Conservation (phyloP, 202 grass and related monocot genomes). For the Cymbopogon flexuosus region DNA sequence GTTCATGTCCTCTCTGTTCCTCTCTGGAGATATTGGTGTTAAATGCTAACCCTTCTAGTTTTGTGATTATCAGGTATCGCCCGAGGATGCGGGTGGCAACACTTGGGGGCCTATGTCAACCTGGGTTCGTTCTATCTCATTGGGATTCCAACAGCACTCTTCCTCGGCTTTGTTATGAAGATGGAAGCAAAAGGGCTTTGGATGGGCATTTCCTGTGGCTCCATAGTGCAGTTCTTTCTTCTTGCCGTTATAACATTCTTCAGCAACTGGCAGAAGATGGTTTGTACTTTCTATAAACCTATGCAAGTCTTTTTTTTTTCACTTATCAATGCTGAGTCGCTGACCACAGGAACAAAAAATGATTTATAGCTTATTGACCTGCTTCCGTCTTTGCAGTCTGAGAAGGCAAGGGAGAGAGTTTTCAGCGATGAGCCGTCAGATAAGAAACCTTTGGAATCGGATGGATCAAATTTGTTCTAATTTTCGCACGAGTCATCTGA, state of each 20-base stretch:
- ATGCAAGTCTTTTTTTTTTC: neutral
- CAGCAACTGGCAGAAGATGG: slow-evolving; percentile 81
- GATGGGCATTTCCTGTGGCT: slow-evolving; percentile 74
- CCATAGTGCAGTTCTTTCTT: slow-evolving; percentile 53
- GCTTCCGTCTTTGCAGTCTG: slow-evolving; percentile 31
- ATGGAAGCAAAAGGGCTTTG: slow-evolving; percentile 74
- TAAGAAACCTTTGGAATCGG: slow-evolving; percentile 15
- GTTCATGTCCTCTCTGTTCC: neutral
- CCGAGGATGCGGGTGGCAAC: slow-evolving; percentile 84
- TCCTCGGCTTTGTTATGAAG: slow-evolving; percentile 62
- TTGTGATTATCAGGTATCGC: slow-evolving; percentile 48
- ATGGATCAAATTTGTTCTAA: neutral
- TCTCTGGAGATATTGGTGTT: neutral
- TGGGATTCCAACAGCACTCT: slow-evolving; percentile 57
- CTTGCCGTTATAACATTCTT: slow-evolving; percentile 50
- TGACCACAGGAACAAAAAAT: neutral
- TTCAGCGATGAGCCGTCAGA: slow-evolving; percentile 36
- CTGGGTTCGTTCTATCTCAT: slow-evolving; percentile 76
- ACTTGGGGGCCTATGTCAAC: slow-evolving; percentile 83
- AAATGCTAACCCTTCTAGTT: neutral
- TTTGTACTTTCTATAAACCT: slow-evolving; percentile 24
- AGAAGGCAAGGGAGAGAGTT: slow-evolving; percentile 51
- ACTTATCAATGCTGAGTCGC: too few species aligned
- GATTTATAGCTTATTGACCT: neutral
- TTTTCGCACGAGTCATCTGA: neutral